Evolutionary conservation across 495 filamentous ascomycete genomes (phyloP).

Genomic region (Aspergillus nidulans): DNA sequence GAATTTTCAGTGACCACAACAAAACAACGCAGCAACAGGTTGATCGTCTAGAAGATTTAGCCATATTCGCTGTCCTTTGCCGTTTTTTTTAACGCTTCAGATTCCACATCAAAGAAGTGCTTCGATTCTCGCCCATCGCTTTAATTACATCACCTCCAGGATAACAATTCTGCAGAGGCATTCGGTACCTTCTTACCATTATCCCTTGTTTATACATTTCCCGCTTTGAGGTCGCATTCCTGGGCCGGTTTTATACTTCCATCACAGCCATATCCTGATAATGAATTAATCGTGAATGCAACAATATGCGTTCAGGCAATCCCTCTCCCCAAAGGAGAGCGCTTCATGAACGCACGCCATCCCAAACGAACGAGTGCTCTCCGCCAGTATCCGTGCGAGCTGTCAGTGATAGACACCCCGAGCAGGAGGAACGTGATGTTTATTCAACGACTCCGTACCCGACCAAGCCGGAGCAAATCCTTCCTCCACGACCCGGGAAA

Average conservation of each 20-base stretch:
- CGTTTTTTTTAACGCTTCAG: background rate
- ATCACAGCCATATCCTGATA: conserved; percentile 18
- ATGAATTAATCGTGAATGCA: conserved; percentile 30
- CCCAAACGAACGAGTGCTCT: conserved; percentile 45
- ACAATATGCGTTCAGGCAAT: conserved; percentile 31
- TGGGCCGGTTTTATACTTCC: conserved; percentile 5
- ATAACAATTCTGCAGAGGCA: conserved; percentile 7
- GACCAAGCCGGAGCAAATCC: conserved; percentile 49
- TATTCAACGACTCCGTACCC: conserved; percentile 47
- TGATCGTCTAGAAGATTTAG: conserved; percentile 11
- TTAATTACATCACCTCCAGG: conserved; percentile 9
- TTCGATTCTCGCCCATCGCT: conserved; percentile 10
- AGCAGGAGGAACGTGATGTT: conserved; percentile 35
- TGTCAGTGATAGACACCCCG: conserved; percentile 28
- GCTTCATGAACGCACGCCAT: conserved; percentile 50
- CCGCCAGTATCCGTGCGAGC: conserved; percentile 34
- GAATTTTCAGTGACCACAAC: conserved; percentile 21
- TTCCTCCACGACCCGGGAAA: conserved; percentile 44
- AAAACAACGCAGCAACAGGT: conserved; percentile 13
- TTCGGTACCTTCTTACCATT: conserved; percentile 7
- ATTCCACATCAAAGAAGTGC: conserved; percentile 2
- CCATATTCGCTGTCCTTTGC: conserved; percentile 6
- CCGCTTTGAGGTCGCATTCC: conserved; percentile 6
- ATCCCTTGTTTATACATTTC: conserved; percentile 3
- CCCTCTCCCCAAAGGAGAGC: conserved; percentile 37